phyloP scores from a whole-genome alignment of 805 yeast genomes.

The Metschnikowia continentalis region DNA sequence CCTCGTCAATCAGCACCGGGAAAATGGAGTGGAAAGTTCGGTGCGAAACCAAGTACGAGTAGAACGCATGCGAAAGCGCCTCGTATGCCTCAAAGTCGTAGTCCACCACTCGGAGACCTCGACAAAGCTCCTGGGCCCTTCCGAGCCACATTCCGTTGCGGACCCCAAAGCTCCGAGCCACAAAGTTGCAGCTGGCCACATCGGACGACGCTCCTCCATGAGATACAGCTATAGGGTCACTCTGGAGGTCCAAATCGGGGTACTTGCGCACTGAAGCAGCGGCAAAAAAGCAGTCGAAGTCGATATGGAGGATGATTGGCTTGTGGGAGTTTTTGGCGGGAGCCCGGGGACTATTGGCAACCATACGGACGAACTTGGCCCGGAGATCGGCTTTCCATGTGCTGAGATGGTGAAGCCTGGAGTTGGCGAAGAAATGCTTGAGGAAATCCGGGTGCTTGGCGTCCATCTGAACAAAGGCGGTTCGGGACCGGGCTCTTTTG shows the following conservation, averaged over 20 bases:
- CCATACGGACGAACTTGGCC: conserved; percentile 52
- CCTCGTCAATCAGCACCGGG: conserved; percentile 93
- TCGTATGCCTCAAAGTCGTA: conserved; percentile 78
- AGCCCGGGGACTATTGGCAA: conserved; percentile 19
- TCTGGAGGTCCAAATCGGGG: conserved; percentile 50
- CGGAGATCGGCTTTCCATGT: conserved; percentile 78
- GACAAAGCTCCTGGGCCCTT: conserved; percentile 62
- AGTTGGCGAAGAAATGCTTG: conserved; percentile 65
- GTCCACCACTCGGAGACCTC: conserved; percentile 56
- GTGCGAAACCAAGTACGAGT: conserved; percentile 48
- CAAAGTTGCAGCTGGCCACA: conserved; percentile 88
- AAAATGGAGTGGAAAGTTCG: conserved; percentile 48
- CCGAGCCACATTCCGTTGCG: conserved; percentile 88
- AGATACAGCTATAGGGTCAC: conserved; percentile 57
- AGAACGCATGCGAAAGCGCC: conserved; percentile 57
- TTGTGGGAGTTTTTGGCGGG: conserved; percentile 5
- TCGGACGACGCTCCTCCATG: conserved; percentile 65
- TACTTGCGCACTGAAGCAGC: conserved; percentile 65
- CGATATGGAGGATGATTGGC: conserved; percentile 65
- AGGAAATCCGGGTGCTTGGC: conserved; percentile 79
- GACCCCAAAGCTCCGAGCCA: conserved; percentile 75
- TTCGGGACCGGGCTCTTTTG: conserved; percentile 11
- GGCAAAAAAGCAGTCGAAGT: conserved; percentile 93
- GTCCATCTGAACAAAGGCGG: conserved; percentile 30
- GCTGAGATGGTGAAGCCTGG: conserved; percentile 85